Conservation (phyloP, 2,329 filamentous ascomycete species). For the Paramyrothecium roridum region DNA sequence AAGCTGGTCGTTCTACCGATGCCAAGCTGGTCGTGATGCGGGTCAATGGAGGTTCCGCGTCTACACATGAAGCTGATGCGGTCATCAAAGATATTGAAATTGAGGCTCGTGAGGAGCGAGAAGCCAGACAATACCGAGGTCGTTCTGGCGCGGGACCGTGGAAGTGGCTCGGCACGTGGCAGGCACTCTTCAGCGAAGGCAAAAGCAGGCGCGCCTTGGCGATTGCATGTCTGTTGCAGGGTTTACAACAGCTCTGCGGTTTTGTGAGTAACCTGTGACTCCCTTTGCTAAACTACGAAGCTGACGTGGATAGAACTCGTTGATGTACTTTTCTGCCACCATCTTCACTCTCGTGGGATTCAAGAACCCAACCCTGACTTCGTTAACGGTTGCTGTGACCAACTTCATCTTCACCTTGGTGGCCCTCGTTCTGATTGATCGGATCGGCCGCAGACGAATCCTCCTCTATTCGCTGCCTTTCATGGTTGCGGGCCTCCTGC, state of each 20-base stretch:
- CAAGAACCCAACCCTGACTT: slow-evolving; percentile 72
- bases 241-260: slow-evolving; percentile 82
- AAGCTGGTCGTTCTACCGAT: slow-evolving; percentile 56
- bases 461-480: slow-evolving; percentile 80
- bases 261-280: slow-evolving; percentile 53
- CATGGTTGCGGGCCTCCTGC: slow-evolving; percentile 71
- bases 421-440: slow-evolving; percentile 75
- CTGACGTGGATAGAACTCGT: slow-evolving; percentile 58
- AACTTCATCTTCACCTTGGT: slow-evolving; percentile 79
- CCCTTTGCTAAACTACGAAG: slow-evolving; percentile 2
- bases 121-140: slow-evolving; percentile 37
- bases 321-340: slow-evolving; percentile 89
- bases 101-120: slow-evolving; percentile 70
- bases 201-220: slow-evolving; percentile 72
- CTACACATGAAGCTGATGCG: slow-evolving; percentile 47
- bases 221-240: slow-evolving; percentile 85
- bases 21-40: slow-evolving; percentile 64
- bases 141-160: slow-evolving; percentile 19
- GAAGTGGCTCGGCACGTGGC: slow-evolving; percentile 44
- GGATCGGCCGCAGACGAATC: slow-evolving; percentile 73
- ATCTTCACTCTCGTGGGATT: slow-evolving; percentile 79
- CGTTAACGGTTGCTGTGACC: slow-evolving; percentile 75
- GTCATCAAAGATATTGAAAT: slow-evolving; percentile 68
- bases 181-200: slow-evolving; percentile 52
- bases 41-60: slow-evolving; percentile 54